A percentile compares a stretch with the other conserved stretches of the same genome.
phyloP scores from a whole-genome alignment of 495 filamentous ascomycete species.

The Lepidopterella palustris region DNA sequence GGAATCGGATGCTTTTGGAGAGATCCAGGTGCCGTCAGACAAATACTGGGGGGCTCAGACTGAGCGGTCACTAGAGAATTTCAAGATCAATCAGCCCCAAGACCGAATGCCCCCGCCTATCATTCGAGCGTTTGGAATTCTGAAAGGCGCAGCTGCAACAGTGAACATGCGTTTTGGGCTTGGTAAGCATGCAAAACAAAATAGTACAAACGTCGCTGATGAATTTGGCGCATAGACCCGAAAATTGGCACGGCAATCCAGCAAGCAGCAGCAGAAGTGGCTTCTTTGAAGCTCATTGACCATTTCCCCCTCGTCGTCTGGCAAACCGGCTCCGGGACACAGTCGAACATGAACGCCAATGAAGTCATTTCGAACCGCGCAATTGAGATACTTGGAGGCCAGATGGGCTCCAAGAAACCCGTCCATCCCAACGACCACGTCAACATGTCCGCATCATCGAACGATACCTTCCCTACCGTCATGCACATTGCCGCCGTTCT shows the following conservation, averaged over 20 bases:
- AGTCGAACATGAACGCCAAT: constrained; percentile 99
- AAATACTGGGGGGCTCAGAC: constrained; percentile 99
- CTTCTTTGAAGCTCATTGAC: constrained; percentile 86
- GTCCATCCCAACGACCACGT: constrained; percentile 99
- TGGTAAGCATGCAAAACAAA: constrained; percentile 50
- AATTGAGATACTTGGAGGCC: constrained; percentile 93
- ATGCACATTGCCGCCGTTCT: constrained; percentile 99
- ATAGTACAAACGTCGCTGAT: constrained; percentile 9
- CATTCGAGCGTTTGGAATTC: constrained; percentile 87
- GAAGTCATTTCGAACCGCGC: constrained; percentile 99
- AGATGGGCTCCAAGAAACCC: constrained; percentile 92
- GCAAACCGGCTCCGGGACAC: constrained; percentile 97
- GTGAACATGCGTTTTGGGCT: constrained; percentile 96
- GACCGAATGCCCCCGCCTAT: constrained; percentile 96
- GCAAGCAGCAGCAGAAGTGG: constrained; percentile 89
- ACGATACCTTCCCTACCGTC: constrained; percentile 98
- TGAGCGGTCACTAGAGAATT: constrained; percentile 93
- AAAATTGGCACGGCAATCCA: constrained; percentile 90
- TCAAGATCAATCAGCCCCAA: constrained; percentile 97
- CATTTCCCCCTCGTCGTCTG: constrained; percentile 99
- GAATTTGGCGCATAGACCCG: constrained; percentile 52
- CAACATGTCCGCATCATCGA: constrained; percentile 97
- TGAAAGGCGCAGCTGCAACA: constrained; percentile 92
- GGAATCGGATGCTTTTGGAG: constrained; percentile 96
- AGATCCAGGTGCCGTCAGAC: constrained; percentile 81